Base-by-base conservation (phyloP, 106 monocot species). In the Hemerocallis citrina region DNA sequence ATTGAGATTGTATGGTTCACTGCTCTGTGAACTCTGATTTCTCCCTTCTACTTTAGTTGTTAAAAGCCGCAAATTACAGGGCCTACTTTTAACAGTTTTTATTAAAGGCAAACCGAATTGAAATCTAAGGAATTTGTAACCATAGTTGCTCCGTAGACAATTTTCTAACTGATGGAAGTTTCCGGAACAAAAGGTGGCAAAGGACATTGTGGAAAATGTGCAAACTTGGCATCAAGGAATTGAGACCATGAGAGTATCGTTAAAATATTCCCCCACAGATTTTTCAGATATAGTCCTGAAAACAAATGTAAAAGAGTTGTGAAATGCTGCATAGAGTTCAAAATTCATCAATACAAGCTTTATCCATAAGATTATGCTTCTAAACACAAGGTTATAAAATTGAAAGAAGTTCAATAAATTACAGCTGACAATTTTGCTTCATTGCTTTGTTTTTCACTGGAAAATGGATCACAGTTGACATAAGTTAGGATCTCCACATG, bases 161-260 rank as follows among this genome's bases (percentile, higher is more conserved):
- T 67, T 78, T 42, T 78, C 81, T 65, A 84, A 27, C 14, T 81
- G 80, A 78, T 66, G 59, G 40, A 81, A 75, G 67, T 84, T 84
- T 47, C 70, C 83, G 16, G 73, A 76, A 61, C 73, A 76, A 44
- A 84, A 65, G 54, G 71, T 40, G 56, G 74, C 46, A 66, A 83
- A 70, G 24, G 87, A 73, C 92, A 92, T 92, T 71, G 41, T 78
- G 64, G 37, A 16, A 55, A 31, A n/a, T 17, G 34, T 38, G 17
- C 22, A 43, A 44, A 43, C 43, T 42, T 29, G n/a, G 61, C 61
- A 61, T 61, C 43, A 61, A 61, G 39, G 38, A 24, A 39, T 2
- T 40, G 39, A 60, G 23, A 40, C 7, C 58, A 60, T 15, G 1
- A 16, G 31, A 16, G 5, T n/a, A n/a, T n/a, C n/a, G n/a, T n/a